Conservation (phyloP, 164 flowering plant genomes). For the Houttuynia cordata region DNA sequence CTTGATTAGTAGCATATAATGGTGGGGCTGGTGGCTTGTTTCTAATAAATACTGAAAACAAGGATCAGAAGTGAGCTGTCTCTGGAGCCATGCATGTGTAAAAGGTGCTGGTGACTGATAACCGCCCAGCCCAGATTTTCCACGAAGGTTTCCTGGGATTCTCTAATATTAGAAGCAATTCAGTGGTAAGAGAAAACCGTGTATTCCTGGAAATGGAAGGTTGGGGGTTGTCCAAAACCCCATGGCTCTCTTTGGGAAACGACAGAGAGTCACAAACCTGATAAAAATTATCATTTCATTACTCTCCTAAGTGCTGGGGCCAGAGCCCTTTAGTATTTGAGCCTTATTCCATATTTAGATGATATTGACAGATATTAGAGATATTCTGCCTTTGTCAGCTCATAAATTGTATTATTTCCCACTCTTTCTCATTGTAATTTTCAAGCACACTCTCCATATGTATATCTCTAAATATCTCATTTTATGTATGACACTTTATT, state of each 20-base stretch:
- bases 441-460: neutral
- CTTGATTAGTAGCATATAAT: neutral
- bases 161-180: conserved; percentile 2
- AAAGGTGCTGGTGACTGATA: conserved; percentile 14
- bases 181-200: conserved; percentile 11
- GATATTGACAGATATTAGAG: neutral
- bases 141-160: conserved; percentile 5
- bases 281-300: conserved; percentile 4
- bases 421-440: neutral
- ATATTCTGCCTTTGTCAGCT: neutral
- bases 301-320: neutral
- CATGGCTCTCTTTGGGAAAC: conserved; percentile 11
- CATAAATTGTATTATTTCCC: neutral
- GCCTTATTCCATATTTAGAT: conserved; percentile 5
- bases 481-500: no score
- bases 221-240: conserved; percentile 19
- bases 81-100: conserved; percentile 1
- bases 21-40: no score
- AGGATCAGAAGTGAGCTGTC: neutral
- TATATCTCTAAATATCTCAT: neutral
- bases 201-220: conserved; percentile 5
- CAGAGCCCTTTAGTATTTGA: conserved; percentile 1
- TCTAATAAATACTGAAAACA: neutral
- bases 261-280: conserved; percentile 19
- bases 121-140: conserved; percentile 11